These are phyloP conservation scores for Trematosphaeria pertusa DNA, from an alignment of 2,329 filamentous ascomycete species.

Conservation along the genomic window DNA sequence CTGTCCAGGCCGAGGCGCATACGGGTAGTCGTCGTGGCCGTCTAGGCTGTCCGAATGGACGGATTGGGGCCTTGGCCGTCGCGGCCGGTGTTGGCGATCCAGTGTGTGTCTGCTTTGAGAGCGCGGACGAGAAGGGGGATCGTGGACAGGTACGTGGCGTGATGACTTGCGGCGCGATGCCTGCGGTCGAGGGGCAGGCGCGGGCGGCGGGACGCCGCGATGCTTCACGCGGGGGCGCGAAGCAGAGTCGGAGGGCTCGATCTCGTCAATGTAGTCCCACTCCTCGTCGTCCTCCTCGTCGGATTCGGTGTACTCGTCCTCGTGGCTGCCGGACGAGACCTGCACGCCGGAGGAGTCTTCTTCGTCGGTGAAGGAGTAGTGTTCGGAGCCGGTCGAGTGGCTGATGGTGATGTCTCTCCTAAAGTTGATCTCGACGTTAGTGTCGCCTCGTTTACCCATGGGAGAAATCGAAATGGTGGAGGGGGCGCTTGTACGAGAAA, in stretches of 20 bases:
- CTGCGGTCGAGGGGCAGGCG: constrained; percentile 45
- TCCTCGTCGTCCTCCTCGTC: constrained; percentile 41
- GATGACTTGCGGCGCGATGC: constrained; percentile 51
- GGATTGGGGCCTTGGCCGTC: constrained; percentile 43
- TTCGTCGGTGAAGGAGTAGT: constrained; percentile 37
- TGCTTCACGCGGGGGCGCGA: constrained; percentile 52
- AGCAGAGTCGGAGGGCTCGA: constrained; percentile 59
- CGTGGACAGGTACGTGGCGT: constrained; percentile 38
- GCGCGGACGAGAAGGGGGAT: constrained; percentile 42
- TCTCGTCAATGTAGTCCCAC: constrained; percentile 49
- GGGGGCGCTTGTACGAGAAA: constrained; percentile 30
- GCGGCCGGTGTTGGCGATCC: constrained; percentile 36
- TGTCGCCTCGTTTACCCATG: constrained; percentile 38
- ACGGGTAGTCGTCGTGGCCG: constrained; percentile 54
- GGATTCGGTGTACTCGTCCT: constrained; percentile 38
- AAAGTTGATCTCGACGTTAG: constrained; percentile 47
- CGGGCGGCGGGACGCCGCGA: constrained; percentile 37
- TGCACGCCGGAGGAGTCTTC: constrained; percentile 44
- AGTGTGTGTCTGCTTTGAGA: constrained; percentile 42
- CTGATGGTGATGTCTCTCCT: constrained; percentile 50
- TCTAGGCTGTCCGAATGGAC: constrained; percentile 52
- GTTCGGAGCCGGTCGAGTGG: constrained; percentile 46
- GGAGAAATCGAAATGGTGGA: constrained; percentile 41
- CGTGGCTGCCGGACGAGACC: constrained; percentile 40
- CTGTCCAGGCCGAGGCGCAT: constrained; percentile 36